Percentiles rank a stretch among this genome's conserved stretches.
These are phyloP conservation scores for Aspergillus steynii DNA, from an alignment of 495 filamentous ascomycete genomes.

Conservation along the genomic window DNA sequence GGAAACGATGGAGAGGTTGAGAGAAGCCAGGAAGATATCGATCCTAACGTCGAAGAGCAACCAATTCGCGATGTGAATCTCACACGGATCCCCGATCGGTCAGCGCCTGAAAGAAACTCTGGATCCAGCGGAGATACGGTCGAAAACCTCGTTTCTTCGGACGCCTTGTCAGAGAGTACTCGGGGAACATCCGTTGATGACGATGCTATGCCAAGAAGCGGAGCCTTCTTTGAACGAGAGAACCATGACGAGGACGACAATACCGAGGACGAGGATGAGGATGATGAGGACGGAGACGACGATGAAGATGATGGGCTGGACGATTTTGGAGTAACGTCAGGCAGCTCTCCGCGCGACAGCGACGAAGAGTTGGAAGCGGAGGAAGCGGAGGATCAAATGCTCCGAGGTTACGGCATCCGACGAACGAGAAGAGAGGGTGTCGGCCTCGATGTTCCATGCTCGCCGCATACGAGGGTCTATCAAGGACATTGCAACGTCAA, in stretches of 20 bases:
- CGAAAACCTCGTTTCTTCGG: background rate
- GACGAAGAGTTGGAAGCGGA: slow-evolving; percentile 34
- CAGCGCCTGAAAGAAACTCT: background rate
- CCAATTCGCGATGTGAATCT: slow-evolving; percentile 35
- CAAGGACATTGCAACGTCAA: slow-evolving; percentile 71
- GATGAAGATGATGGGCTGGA: slow-evolving; percentile 22
- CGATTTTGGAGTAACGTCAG: slow-evolving; percentile 27
- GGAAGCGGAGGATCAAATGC: slow-evolving; percentile 29
- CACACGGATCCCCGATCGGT: slow-evolving; percentile 7
- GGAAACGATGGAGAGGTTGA: slow-evolving; percentile 41
- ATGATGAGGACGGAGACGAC: slow-evolving; percentile 11
- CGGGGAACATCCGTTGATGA: background rate
- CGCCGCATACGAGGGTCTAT: slow-evolving; percentile 58
- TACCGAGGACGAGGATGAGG: slow-evolving; percentile 16
- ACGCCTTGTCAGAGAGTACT: slow-evolving; percentile 6
- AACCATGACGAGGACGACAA: slow-evolving; percentile 21
- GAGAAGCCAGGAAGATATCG: slow-evolving; percentile 45
- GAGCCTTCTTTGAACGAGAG: slow-evolving; percentile 3
- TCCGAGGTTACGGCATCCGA: slow-evolving; percentile 28
- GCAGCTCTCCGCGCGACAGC: slow-evolving; percentile 27
- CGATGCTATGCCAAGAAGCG: background rate
- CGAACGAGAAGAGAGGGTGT: slow-evolving; percentile 45
- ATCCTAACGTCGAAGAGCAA: slow-evolving; percentile 43
- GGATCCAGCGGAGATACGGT: background rate
- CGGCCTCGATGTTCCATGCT: slow-evolving; percentile 56